A percentile compares a stretch with the other conserved stretches of the same genome.
Evolutionary conservation across 1,139 yeast species (phyloP).

Genomic region (Candida sanyaensis): DNA sequence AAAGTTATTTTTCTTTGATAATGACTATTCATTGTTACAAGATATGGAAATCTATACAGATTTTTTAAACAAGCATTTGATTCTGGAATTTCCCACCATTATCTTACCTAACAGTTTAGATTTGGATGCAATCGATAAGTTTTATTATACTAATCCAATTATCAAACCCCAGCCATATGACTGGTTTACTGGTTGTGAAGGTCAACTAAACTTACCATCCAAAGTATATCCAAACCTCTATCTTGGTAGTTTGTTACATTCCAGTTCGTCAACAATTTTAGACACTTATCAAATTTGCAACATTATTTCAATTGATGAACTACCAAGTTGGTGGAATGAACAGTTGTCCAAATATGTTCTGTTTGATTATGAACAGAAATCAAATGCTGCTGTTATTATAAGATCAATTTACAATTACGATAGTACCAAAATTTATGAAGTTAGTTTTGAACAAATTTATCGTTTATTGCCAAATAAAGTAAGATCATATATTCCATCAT

Average conservation of each 20-base stretch:
- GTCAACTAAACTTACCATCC: slow-evolving; percentile 43
- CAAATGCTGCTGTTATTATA: slow-evolving; percentile 9
- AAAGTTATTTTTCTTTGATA: slow-evolving; percentile 34
- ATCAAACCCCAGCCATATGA: slow-evolving; percentile 19
- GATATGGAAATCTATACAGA: slow-evolving; percentile 33
- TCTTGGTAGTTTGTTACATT: slow-evolving; percentile 40
- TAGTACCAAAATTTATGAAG: slow-evolving; percentile 31
- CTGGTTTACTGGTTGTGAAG: slow-evolving; percentile 33
- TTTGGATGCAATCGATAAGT: slow-evolving; percentile 7
- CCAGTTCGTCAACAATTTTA: slow-evolving; percentile 33
- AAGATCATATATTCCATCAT: slow-evolving; percentile 11
- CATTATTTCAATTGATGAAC: slow-evolving; percentile 40
- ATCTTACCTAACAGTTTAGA: slow-evolving; percentile 9
- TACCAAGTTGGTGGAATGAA: slow-evolving; percentile 33
- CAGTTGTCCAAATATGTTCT: slow-evolving; percentile 17
- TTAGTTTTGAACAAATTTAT: slow-evolving; percentile 16
- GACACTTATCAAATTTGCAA: slow-evolving; percentile 24
- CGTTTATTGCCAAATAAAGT: slow-evolving; percentile 6
- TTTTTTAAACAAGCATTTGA: slow-evolving; percentile 10
- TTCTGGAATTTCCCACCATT: slow-evolving; percentile 11
- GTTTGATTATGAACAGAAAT: slow-evolving; percentile 21
- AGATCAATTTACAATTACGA: slow-evolving; percentile 29
- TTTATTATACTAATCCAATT: slow-evolving; percentile 7
- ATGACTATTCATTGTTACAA: slow-evolving; percentile 34
- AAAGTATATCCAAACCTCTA: slow-evolving; percentile 30